Evolutionary conservation across 2,329 filamentous ascomycete genomes (phyloP).

Genomic region (Alternaria ventricosa): DNA sequence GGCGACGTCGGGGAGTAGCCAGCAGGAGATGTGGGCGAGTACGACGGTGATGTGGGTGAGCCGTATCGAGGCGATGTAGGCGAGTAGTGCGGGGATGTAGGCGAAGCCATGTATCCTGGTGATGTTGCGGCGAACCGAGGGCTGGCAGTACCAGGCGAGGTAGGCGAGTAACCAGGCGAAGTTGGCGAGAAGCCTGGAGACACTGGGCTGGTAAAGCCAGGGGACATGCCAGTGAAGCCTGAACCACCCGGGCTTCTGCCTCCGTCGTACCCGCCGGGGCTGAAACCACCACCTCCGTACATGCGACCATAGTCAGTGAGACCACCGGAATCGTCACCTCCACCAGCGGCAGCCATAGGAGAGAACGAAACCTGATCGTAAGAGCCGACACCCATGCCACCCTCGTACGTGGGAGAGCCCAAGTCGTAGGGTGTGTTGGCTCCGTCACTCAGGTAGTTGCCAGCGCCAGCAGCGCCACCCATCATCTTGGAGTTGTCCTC

Average conservation of each 20-base stretch:
- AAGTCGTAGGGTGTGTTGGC: slow-evolving; percentile 92
- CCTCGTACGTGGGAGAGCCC: slow-evolving; percentile 68
- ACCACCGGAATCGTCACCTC: slow-evolving; percentile 59
- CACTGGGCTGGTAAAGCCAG: slow-evolving; percentile 46
- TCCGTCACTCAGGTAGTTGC: slow-evolving; percentile 73
- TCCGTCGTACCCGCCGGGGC: slow-evolving; percentile 64
- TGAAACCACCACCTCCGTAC: slow-evolving; percentile 68
- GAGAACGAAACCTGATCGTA: slow-evolving; percentile 68
- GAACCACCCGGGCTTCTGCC: slow-evolving; percentile 69
- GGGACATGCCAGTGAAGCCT: slow-evolving; percentile 47
- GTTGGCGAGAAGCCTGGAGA: slow-evolving; percentile 56
- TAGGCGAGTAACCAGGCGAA: slow-evolving; percentile 62
- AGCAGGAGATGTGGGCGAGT: slow-evolving; percentile 61
- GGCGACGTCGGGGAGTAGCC: slow-evolving; percentile 59
- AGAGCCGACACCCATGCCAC: slow-evolving; percentile 66
- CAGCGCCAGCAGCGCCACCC: slow-evolving; percentile 77
- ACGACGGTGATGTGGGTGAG: slow-evolving; percentile 60
- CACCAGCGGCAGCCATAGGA: slow-evolving; percentile 74
- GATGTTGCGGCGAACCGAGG: slow-evolving; percentile 61
- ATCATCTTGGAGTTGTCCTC: slow-evolving; percentile 76
- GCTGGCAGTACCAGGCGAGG: slow-evolving; percentile 68
- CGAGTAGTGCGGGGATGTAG: slow-evolving; percentile 67
- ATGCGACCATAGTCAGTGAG: slow-evolving; percentile 70
- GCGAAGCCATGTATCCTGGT: slow-evolving; percentile 58
- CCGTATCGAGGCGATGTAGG: slow-evolving; percentile 63